These are phyloP conservation scores for Physcomitrellopsis africana DNA, from an alignment of 225 moss, liverwort and hornwort species.

Conservation along the genomic window DNA sequence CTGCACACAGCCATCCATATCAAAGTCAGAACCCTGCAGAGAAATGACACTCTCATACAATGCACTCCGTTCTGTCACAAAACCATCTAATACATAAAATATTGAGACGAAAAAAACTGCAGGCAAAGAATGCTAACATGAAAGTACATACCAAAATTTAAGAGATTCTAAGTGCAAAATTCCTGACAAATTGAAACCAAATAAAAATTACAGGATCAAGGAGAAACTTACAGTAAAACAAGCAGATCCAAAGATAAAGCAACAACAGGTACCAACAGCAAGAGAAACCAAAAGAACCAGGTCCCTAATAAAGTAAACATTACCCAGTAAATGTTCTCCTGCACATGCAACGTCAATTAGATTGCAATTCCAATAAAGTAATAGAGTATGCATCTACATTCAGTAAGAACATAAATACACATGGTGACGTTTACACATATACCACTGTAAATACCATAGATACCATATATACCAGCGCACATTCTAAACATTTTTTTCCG, in stretches of 20 bases:
- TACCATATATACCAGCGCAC: too few relatives aligned
- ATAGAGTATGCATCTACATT: not conserved
- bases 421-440: too few relatives aligned
- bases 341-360: slow-evolving; percentile 37
- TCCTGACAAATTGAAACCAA: not conserved
- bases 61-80: not conserved
- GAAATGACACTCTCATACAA: not conserved
- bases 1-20: slow-evolving; percentile 38
- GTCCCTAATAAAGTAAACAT: slow-evolving; percentile 85
- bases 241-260: slow-evolving; percentile 81
- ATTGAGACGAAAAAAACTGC: not conserved
- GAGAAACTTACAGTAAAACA: slow-evolving; percentile 62
- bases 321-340: slow-evolving; percentile 94
- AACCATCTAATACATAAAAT: not conserved
- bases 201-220: not conserved
- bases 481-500: too few relatives aligned
- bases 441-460: too few relatives aligned
- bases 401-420: not conserved
- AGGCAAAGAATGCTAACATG: not conserved
- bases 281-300: slow-evolving; percentile 86
- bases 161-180: not conserved
- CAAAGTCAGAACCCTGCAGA: slow-evolving; percentile 4
- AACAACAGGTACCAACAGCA: slow-evolving; percentile 73
- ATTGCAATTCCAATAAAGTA: not conserved
- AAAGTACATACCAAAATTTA: slow-evolving; percentile 9